A percentile compares a stretch with the other conserved stretches of the same genome.
Conservation (phyloP, 2,329 filamentous ascomycete genomes). For the Nothopassalora personata region DNA sequence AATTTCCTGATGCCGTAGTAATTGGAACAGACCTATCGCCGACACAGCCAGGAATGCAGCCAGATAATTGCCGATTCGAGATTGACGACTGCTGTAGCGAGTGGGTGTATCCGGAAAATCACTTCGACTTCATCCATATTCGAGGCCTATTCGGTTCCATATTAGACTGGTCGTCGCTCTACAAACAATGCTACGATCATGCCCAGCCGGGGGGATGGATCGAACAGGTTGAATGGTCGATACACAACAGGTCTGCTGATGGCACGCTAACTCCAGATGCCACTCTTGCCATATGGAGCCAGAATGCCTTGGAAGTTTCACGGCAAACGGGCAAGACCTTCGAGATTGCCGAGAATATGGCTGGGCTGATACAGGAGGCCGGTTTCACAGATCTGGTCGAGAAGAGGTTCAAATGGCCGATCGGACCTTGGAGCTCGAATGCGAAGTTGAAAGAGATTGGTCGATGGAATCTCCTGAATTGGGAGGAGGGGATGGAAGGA, state of each 20-base stretch:
- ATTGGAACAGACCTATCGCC: constrained; percentile 37
- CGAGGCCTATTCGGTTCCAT: constrained; percentile 39
- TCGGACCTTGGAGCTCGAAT: constrained; percentile 39
- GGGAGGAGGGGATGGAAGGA: constrained; percentile 38
- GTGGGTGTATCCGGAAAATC: constrained; percentile 37
- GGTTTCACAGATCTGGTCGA: constrained; percentile 46
- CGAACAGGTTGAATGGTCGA: constrained; percentile 39
- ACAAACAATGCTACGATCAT: constrained; percentile 35
- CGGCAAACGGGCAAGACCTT: constrained; percentile 27
- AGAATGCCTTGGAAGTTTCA: constrained; percentile 20
- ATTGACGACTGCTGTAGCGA: constrained; percentile 39
- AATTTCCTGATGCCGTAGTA: constrained; percentile 31
- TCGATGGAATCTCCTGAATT: constrained; percentile 35
- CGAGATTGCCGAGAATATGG: constrained; percentile 28
- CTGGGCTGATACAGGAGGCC: constrained; percentile 28
- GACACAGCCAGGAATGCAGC: constrained; percentile 28
- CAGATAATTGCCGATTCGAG: constrained; percentile 41
- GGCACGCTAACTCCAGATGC: constrained; percentile 22
- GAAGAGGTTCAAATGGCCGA: constrained; percentile 38
- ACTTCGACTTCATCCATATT: constrained; percentile 41
- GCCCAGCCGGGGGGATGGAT: constrained; percentile 40
- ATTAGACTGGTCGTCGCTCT: constrained; percentile 37
- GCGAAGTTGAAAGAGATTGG: constrained; percentile 37
- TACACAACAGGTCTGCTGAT: constrained; percentile 28
- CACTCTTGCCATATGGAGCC: constrained; percentile 26